phyloP scores from a whole-genome alignment of 2,329 filamentous ascomycete genomes.

The Diplodia intermedia region DNA sequence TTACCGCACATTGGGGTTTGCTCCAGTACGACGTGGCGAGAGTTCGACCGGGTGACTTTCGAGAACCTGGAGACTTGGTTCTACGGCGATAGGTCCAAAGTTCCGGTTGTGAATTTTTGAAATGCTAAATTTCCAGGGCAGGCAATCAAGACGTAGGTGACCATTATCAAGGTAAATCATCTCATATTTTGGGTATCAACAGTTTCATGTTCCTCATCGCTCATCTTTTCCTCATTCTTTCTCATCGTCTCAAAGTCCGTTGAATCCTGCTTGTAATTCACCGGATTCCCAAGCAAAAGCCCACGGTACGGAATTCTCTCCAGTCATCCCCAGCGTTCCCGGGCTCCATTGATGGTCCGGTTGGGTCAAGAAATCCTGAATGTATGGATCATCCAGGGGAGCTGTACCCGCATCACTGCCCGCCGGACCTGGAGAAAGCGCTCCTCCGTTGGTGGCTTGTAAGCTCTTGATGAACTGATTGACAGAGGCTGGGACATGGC shows the following conservation, averaged over 20 bases:
- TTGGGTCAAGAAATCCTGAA: constrained; percentile 32
- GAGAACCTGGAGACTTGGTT: constrained; percentile 13
- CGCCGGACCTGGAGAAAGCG: constrained; percentile 1
- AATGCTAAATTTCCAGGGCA: background rate
- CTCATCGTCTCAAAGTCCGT: constrained; percentile 5
- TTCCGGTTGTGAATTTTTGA: constrained; percentile 15
- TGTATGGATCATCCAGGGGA: constrained; percentile 31
- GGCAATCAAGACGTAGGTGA: background rate
- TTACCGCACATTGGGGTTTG: constrained; percentile 62
- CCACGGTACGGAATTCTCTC: constrained; percentile 28
- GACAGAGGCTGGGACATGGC: background rate
- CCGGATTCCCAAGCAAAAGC: constrained; percentile 30
- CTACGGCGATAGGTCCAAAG: constrained; percentile 19
- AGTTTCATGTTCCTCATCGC: constrained; percentile 1
- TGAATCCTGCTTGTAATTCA: constrained; percentile 21
- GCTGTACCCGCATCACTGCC: constrained; percentile 22
- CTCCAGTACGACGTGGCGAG: constrained; percentile 1
- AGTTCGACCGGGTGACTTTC: constrained; percentile 14
- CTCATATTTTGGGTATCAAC: constrained; percentile 19
- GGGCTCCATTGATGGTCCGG: constrained; percentile 31
- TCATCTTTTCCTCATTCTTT: background rate
- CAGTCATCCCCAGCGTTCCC: constrained; percentile 27
- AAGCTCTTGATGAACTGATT: constrained; percentile 26
- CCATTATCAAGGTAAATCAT: background rate
- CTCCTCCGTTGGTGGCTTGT: background rate